A percentile compares a stretch with the other conserved stretches of the same genome.
Evolutionary conservation across 495 filamentous ascomycete species (phyloP).

Genomic region (Jackrogersella multiformis): DNA sequence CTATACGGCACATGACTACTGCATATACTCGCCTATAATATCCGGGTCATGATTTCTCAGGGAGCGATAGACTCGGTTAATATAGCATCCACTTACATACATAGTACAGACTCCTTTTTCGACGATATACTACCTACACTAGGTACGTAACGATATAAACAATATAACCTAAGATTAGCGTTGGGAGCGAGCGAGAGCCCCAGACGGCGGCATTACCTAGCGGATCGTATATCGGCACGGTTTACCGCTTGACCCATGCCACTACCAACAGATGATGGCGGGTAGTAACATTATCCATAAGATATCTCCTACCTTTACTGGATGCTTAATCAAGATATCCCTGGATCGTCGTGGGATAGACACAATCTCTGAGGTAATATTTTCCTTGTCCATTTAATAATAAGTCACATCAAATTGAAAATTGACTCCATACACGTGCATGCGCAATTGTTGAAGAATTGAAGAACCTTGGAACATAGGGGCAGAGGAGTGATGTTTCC

Average conservation of each 20-base stretch:
- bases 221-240: constrained; percentile 30
- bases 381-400: background rate
- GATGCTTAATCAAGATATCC: constrained; percentile 4
- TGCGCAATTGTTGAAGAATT: background rate
- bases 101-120: background rate
- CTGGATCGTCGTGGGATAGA: constrained; percentile 3
- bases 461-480: too few relatives aligned
- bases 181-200: constrained; percentile 1
- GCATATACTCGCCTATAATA: background rate
- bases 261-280: background rate
- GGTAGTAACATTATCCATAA: background rate
- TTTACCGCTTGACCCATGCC: constrained; percentile 32
- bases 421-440: constrained; percentile 8
- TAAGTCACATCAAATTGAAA: constrained; percentile 4
- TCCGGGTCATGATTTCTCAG: background rate
- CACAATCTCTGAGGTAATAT: background rate
- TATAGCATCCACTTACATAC: too few relatives aligned
- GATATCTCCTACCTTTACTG: constrained; percentile 5
- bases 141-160: background rate
- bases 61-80: background rate
- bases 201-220: constrained; percentile 8
- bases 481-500: background rate
- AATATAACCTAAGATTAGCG: background rate
- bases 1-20: constrained; percentile 7
- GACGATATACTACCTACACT: background rate